A percentile compares a stretch with the other conserved stretches of the same genome.
These are phyloP conservation scores for Penicillium cataractarum DNA, from an alignment of 495 filamentous ascomycete genomes.

Conservation along the genomic window DNA sequence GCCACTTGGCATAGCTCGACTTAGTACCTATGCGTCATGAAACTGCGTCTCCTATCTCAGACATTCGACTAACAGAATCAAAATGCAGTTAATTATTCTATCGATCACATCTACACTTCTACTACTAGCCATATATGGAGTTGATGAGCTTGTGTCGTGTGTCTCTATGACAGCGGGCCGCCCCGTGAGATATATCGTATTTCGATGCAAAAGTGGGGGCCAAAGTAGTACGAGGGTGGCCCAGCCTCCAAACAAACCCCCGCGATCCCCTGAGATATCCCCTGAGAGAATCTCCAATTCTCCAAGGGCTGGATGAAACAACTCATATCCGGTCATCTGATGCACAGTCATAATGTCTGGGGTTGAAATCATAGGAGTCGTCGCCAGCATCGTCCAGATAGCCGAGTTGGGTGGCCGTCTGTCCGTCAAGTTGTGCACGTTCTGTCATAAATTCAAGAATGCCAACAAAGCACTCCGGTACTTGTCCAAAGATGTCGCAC, in stretches of 20 bases:
- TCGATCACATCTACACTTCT: background rate
- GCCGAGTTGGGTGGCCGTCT: constrained; percentile 35
- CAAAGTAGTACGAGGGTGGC: no score
- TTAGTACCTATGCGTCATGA: background rate
- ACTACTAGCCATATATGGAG: background rate
- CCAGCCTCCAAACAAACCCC: constrained; percentile 1
- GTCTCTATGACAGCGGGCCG: background rate
- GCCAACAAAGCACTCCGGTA: constrained; percentile 29
- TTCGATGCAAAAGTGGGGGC: constrained; percentile 1
- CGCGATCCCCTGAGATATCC: background rate
- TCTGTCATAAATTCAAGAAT: constrained; percentile 32
- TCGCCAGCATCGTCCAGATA: constrained; percentile 35
- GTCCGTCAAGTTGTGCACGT: constrained; percentile 37
- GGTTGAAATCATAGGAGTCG: constrained; percentile 21
- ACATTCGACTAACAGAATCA: background rate
- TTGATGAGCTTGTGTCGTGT: background rate
- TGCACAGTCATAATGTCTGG: background rate
- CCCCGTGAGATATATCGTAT: background rate
- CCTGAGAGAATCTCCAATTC: background rate
- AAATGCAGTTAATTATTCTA: background rate
- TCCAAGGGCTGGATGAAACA: background rate
- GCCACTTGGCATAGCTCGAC: no score
- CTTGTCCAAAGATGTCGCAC: constrained; percentile 38
- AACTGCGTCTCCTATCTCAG: background rate
- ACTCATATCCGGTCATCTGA: background rate